Evolutionary conservation across 2,329 filamentous ascomycete genomes (phyloP).

Genomic region (Curvularia hawaiiensis): DNA sequence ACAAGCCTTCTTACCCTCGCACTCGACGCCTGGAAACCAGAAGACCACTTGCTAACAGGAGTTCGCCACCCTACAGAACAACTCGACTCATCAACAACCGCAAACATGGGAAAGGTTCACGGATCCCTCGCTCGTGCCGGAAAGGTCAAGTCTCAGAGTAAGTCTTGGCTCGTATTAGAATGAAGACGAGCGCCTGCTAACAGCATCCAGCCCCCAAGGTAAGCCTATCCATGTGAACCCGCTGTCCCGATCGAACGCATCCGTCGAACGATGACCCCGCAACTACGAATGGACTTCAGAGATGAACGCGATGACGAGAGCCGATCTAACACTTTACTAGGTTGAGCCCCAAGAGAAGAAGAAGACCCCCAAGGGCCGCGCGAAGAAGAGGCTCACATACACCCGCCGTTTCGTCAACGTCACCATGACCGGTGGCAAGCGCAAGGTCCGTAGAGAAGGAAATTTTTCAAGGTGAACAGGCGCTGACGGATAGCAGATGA

Average conservation of each 20-base stretch:
- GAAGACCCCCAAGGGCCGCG: constrained; percentile 96
- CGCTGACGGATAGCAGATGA: constrained; percentile 65
- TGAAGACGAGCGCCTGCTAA: constrained; percentile 22
- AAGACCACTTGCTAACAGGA: constrained; percentile 30
- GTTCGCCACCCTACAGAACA: constrained; percentile 42
- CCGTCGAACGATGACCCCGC: background rate
- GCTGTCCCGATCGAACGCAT: constrained; percentile 4
- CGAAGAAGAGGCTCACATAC: constrained; percentile 96
- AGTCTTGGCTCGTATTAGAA: constrained; percentile 13
- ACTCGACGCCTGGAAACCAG: constrained; percentile 7
- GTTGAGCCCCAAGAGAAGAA: constrained; percentile 93
- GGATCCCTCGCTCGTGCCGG: constrained; percentile 93
- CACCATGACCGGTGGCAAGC: constrained; percentile 95
- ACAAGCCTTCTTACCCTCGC: constrained; percentile 4
- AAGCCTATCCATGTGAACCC: constrained; percentile 17
- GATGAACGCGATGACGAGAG: background rate
- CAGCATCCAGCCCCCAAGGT: constrained; percentile 31
- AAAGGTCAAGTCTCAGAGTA: constrained; percentile 80
- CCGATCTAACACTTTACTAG: constrained; percentile 53
- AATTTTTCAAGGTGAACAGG: background rate
- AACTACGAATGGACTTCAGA: background rate
- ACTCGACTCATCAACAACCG: constrained; percentile 46
- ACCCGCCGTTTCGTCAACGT: constrained; percentile 99
- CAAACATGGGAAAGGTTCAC: constrained; percentile 91
- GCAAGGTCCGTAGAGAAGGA: constrained; percentile 71